These are phyloP conservation scores for Capsicum pubescens DNA, from an alignment of 257 asterid species.

Conservation along the genomic window DNA sequence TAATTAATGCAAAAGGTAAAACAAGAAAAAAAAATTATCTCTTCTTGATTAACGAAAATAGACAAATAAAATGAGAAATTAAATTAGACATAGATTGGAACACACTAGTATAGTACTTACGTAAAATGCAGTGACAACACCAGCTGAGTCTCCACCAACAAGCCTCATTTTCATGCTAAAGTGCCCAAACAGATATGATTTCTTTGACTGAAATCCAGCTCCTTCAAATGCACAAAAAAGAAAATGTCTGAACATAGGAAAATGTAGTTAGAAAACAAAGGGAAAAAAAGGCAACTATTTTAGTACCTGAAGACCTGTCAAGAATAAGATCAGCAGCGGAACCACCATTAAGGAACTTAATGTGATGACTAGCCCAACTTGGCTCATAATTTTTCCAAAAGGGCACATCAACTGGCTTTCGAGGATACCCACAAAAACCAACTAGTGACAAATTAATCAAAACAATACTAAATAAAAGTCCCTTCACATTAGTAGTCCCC, in stretches of 20 bases:
- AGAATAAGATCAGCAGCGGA: constrained; percentile 38
- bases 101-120: constrained; percentile 11
- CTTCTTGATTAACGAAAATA: too few species aligned
- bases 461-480: constrained; percentile 25
- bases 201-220: constrained; percentile 52
- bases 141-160: constrained; percentile 52
- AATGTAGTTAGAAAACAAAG: background rate
- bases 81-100: background rate
- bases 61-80: too few species aligned
- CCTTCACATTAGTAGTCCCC: background rate
- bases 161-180: constrained; percentile 51
- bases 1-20: too few species aligned
- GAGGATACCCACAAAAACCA: constrained; percentile 38
- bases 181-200: constrained; percentile 48
- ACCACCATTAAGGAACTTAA: constrained; percentile 45
- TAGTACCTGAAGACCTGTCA: constrained; percentile 43
- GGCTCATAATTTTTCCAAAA: constrained; percentile 45
- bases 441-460: constrained; percentile 28
- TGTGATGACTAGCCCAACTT: constrained; percentile 47
- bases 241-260: background rate
- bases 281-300: background rate
- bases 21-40: too few species aligned
- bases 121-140: constrained; percentile 50
- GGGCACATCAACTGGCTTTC: constrained; percentile 47
- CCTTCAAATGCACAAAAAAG: constrained; percentile 25